Evolutionary conservation across 2,329 filamentous ascomycete species (phyloP).

Genomic region (Aspergillus novofumigatus): DNA sequence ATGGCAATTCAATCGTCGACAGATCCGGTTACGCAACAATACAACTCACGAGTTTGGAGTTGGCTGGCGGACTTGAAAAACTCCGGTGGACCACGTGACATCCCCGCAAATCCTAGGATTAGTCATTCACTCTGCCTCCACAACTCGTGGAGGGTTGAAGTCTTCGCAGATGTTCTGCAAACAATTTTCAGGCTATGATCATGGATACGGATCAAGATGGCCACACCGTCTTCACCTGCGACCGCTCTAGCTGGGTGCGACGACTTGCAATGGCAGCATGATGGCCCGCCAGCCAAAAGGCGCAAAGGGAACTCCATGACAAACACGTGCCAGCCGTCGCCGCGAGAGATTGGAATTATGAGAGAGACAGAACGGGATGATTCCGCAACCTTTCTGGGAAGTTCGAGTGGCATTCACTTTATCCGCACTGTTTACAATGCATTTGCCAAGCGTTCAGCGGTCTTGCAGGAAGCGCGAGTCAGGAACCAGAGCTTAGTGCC

Average conservation of each 20-base stretch:
- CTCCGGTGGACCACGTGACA: background rate
- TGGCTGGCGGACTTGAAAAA: background rate
- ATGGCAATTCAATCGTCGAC: background rate
- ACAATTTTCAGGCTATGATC: background rate
- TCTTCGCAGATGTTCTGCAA: background rate
- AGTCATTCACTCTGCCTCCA: background rate
- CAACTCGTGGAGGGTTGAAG: too few species aligned
- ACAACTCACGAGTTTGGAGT: background rate
- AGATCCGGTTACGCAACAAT: background rate
- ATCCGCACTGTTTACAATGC: constrained; percentile 53
- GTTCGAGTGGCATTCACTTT: constrained; percentile 57
- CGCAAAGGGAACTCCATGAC: constrained; percentile 20
- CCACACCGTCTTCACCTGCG: background rate
- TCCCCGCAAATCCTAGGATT: background rate
- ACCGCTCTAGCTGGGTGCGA: background rate
- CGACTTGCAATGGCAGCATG: background rate
- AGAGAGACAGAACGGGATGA: constrained; percentile 45
- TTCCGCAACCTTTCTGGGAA: constrained; percentile 54
- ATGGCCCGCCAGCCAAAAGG: constrained; percentile 22
- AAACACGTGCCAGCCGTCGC: constrained; percentile 16
- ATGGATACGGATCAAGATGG: background rate
- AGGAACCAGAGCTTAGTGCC: constrained; percentile 47
- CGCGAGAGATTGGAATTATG: constrained; percentile 49
- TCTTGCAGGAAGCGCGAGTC: constrained; percentile 25
- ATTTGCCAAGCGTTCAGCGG: constrained; percentile 37